Evolutionary conservation across 352 stramenopile species (phyloP).

Genomic region (Plasmopara viticola): DNA sequence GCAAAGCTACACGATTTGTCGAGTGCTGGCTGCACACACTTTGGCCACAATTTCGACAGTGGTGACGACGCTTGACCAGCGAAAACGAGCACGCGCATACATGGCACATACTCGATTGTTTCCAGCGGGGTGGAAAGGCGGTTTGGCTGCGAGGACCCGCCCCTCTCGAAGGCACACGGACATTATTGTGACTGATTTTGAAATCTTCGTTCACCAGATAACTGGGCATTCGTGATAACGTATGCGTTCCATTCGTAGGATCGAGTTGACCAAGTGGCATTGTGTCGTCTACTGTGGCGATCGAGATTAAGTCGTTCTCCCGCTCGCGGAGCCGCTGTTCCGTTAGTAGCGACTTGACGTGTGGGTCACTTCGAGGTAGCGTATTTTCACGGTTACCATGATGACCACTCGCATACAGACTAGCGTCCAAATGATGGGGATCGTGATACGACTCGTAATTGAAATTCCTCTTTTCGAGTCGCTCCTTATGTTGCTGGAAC

Average conservation of each 20-base stretch:
- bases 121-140: constrained; percentile 67
- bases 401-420: constrained; percentile 18
- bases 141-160: constrained; percentile 34
- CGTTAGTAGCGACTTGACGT: constrained; percentile 51
- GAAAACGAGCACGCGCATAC: constrained; percentile 57
- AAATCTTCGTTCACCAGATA: constrained; percentile 23
- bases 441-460: constrained; percentile 26
- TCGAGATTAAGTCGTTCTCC: constrained; percentile 58
- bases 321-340: constrained; percentile 59
- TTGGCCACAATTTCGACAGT: constrained; percentile 77
- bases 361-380: constrained; percentile 26
- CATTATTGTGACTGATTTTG: constrained; percentile 15
- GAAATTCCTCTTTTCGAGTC: constrained; percentile 24
- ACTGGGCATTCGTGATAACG: constrained; percentile 16
- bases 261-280: constrained; percentile 29
- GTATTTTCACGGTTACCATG: constrained; percentile 13
- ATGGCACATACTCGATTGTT: constrained; percentile 64
- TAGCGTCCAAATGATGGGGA: constrained; percentile 5
- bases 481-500: constrained; percentile 18
- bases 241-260: constrained; percentile 24
- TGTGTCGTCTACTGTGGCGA: constrained; percentile 43
- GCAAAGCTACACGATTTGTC: constrained; percentile 70
- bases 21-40: constrained; percentile 70
- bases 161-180: constrained; percentile 19
- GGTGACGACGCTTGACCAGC: constrained; percentile 69